Conservation (phyloP, 73 alveolate genomes). For the Tetrahymena malaccensis region DNA sequence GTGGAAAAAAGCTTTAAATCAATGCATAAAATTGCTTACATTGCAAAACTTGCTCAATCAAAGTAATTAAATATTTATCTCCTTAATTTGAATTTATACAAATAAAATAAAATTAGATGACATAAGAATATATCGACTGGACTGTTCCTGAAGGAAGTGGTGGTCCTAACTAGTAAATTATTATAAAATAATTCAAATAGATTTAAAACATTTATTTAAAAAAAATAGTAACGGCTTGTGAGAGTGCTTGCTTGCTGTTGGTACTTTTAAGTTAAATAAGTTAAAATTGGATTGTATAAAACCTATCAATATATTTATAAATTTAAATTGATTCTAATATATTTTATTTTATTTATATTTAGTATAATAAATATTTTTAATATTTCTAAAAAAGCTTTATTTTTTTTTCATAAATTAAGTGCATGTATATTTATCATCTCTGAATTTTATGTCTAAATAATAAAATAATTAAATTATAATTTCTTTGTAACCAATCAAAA, state of each 20-base stretch:
- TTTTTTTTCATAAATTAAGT: too few relatives aligned
- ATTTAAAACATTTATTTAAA: not conserved
- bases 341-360: too few relatives aligned
- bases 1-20: conserved; percentile 52
- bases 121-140: conserved; percentile 84
- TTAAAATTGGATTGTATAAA: not conserved
- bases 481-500: too few relatives aligned
- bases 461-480: too few relatives aligned
- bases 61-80: conserved; percentile 31
- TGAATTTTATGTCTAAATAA: too few relatives aligned
- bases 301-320: too few relatives aligned
- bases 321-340: not conserved
- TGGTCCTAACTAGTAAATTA: conserved; percentile 79
- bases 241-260: not conserved
- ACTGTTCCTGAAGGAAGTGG: conserved; percentile 96
- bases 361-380: not conserved
- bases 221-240: not conserved
- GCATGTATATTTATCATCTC: too few relatives aligned
- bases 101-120: not conserved
- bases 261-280: not conserved
- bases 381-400: too few relatives aligned
- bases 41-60: conserved; percentile 91
- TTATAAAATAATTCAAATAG: not conserved
- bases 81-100: not conserved
- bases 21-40: conserved; percentile 94